Evolutionary conservation across 2,329 filamentous ascomycete genomes (phyloP).

Genomic region (Nemania sp.): DNA sequence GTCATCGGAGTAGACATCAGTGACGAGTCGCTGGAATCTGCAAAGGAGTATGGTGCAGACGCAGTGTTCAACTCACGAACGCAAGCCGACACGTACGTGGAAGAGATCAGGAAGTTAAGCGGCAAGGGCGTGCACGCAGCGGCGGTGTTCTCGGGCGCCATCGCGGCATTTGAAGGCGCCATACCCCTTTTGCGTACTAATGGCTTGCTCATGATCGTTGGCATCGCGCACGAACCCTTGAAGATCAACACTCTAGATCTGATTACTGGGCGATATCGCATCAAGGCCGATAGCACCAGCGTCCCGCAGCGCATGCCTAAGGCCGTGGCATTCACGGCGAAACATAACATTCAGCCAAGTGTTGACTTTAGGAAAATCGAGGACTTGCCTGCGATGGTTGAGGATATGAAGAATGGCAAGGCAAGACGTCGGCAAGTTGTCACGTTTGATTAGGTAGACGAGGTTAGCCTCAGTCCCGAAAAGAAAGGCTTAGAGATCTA

Average conservation of each 20-base stretch:
- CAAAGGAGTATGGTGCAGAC: constrained; percentile 30
- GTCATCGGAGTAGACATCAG: constrained; percentile 37
- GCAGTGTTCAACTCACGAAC: constrained; percentile 33
- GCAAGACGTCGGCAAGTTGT: constrained; percentile 32
- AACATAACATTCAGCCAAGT: constrained; percentile 33
- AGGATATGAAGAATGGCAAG: constrained; percentile 34
- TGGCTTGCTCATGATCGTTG: constrained; percentile 34
- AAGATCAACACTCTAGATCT: constrained; percentile 22
- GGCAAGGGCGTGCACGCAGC: constrained; percentile 33
- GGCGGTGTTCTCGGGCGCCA: constrained; percentile 32
- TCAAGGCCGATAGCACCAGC: constrained; percentile 34
- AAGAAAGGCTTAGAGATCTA: background rate
- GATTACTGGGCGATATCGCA: constrained; percentile 30
- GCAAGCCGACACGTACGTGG: constrained; percentile 30
- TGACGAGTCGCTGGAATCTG: constrained; percentile 29
- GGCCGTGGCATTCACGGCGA: constrained; percentile 34
- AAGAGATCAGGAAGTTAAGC: constrained; percentile 27
- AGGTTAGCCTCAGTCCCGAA: background rate
- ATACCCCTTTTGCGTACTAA: constrained; percentile 25
- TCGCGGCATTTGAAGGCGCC: constrained; percentile 28
- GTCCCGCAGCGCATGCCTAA: constrained; percentile 35
- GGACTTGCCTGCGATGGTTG: constrained; percentile 30
- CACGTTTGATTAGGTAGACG: constrained; percentile 22
- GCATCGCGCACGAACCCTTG: constrained; percentile 22
- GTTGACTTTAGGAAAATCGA: constrained; percentile 35